Conservation (phyloP, 257 asterid genomes). For the Linaria vulgaris region DNA sequence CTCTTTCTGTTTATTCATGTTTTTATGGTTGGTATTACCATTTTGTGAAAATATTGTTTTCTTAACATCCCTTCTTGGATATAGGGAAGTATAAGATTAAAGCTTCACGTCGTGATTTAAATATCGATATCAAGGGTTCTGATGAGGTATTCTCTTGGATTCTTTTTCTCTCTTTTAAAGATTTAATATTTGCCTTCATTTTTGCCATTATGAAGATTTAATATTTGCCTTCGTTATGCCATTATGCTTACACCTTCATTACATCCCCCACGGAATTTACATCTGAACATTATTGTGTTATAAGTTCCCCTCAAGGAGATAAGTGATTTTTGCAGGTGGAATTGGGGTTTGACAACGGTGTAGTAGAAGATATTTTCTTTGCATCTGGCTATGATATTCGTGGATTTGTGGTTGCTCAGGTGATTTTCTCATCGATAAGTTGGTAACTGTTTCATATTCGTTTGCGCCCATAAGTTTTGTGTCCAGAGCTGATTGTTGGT, state of each 20-base stretch:
- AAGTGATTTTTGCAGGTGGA: slow-evolving; percentile 65
- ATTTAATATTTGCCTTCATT: slow-evolving; percentile 17
- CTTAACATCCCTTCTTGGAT: slow-evolving; percentile 29
- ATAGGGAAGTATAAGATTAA: slow-evolving; percentile 74
- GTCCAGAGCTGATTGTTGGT: slow-evolving; percentile 18
- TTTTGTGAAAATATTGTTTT: slow-evolving; percentile 11
- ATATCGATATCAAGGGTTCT: slow-evolving; percentile 70
- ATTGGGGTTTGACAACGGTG: slow-evolving; percentile 64
- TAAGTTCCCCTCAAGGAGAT: slow-evolving; percentile 12
- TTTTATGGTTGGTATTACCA: slow-evolving; percentile 12
- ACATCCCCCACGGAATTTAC: not conserved
- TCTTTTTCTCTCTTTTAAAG: slow-evolving; percentile 2
- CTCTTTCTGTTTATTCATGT: slow-evolving; percentile 11
- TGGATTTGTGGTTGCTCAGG: slow-evolving; percentile 95
- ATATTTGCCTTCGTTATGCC: slow-evolving; percentile 17
- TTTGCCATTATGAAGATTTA: too few relatives aligned
- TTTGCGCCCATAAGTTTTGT: slow-evolving; percentile 2
- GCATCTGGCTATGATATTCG: slow-evolving; percentile 80
- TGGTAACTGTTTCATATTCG: slow-evolving; percentile 9
- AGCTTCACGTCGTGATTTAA: slow-evolving; percentile 76
- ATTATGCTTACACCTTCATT: not conserved
- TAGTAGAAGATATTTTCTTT: slow-evolving; percentile 71
- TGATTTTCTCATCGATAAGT: slow-evolving; percentile 27
- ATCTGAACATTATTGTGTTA: slow-evolving; percentile 9
- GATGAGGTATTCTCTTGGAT: slow-evolving; percentile 54